A percentile compares a stretch with the other conserved stretches of the same genome.
Evolutionary conservation across 2,329 filamentous ascomycete species (phyloP).

Genomic region (Phialophora chinensis): DNA sequence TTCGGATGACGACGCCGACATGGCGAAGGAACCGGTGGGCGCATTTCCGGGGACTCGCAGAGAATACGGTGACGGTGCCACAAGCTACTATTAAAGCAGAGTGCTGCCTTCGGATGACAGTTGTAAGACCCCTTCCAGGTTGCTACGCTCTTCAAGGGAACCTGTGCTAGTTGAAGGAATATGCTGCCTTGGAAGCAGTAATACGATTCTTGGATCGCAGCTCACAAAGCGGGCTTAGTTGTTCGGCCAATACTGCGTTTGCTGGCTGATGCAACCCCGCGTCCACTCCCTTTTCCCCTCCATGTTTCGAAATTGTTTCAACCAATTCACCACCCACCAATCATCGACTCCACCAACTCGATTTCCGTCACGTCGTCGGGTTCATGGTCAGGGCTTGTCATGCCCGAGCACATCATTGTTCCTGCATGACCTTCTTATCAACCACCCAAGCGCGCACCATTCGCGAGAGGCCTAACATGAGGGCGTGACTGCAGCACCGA

Average conservation of each 20-base stretch:
- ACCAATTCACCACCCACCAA: conserved; percentile 14
- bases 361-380: not conserved
- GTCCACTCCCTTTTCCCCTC: conserved; percentile 10
- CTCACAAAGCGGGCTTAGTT: not conserved
- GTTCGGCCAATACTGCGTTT: not conserved
- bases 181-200: not conserved
- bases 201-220: not conserved
- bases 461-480: not conserved
- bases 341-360: not conserved
- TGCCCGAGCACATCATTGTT: conserved; percentile 1
- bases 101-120: not conserved
- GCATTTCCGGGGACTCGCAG: conserved; percentile 43
- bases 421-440: conserved; percentile 2
- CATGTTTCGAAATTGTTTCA: conserved; percentile 25
- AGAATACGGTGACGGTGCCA: conserved; percentile 30
- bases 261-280: not conserved
- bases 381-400: not conserved
- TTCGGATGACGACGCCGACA: conserved; percentile 51
- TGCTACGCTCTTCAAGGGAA: not conserved
- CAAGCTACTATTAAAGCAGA: conserved; percentile 29
- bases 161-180: not conserved
- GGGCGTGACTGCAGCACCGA: not conserved
- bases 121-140: not conserved
- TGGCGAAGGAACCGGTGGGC: conserved; percentile 41
- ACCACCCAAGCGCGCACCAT: conserved; percentile 14